These are phyloP conservation scores for Cytospora paraplurivora DNA, from an alignment of 2,329 filamentous ascomycete genomes.

Conservation along the genomic window DNA sequence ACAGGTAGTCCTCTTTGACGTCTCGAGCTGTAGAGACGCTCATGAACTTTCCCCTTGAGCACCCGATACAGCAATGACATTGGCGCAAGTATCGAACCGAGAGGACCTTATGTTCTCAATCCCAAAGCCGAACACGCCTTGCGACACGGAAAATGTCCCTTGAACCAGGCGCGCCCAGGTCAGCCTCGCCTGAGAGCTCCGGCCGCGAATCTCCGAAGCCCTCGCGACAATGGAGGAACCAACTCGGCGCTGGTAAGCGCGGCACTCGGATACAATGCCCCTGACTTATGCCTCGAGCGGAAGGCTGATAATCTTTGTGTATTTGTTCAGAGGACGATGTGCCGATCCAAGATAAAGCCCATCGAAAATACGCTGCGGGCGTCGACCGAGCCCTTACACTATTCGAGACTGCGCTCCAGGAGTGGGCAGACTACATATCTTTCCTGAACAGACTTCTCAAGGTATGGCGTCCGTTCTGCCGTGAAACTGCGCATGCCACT, in stretches of 20 bases:
- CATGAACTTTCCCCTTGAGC: slow-evolving; percentile 10
- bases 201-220: slow-evolving; percentile 74
- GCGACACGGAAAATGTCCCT: slow-evolving; percentile 56
- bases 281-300: background rate
- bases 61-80: slow-evolving; percentile 26
- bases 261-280: slow-evolving; percentile 8
- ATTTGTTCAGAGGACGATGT: slow-evolving; percentile 39
- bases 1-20: slow-evolving; percentile 23
- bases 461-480: slow-evolving; percentile 47
- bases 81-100: slow-evolving; percentile 14
- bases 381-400: slow-evolving; percentile 85
- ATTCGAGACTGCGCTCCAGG: slow-evolving; percentile 91
- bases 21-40: slow-evolving; percentile 11
- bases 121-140: slow-evolving; percentile 24
- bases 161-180: slow-evolving; percentile 61
- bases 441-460: slow-evolving; percentile 90
- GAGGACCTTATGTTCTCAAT: slow-evolving; percentile 30
- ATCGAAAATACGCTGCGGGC: slow-evolving; percentile 85
- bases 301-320: slow-evolving; percentile 12
- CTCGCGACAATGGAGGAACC: slow-evolving; percentile 74
- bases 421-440: slow-evolving; percentile 99
- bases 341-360: slow-evolving; percentile 64
- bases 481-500: slow-evolving; percentile 32
- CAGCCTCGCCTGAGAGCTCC: slow-evolving; percentile 78
- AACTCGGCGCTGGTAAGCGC: slow-evolving; percentile 72